These are phyloP conservation scores for Rosa multiflora DNA, from an alignment of 306 rosid genomes.

Conservation along the genomic window DNA sequence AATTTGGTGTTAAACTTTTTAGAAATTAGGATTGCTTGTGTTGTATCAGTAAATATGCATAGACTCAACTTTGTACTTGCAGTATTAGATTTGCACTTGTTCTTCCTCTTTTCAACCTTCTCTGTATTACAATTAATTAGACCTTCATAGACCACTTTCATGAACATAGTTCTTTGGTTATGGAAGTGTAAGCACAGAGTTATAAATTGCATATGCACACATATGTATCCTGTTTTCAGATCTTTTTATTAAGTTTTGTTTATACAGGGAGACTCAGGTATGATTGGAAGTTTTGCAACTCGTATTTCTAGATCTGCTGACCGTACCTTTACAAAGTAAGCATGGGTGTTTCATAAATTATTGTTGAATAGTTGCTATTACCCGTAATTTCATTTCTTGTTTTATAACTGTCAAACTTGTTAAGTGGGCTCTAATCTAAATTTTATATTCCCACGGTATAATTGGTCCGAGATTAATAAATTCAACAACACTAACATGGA, in stretches of 20 bases:
- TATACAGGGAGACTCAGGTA: constrained; percentile 67
- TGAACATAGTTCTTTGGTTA: no score
- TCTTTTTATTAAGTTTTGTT: constrained; percentile 8
- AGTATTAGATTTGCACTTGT: no score
- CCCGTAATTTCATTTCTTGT: neutral
- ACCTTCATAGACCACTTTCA: no score
- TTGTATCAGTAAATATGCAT: no score
- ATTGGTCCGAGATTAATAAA: neutral
- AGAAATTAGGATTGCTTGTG: no score
- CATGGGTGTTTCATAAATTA: constrained; percentile 9
- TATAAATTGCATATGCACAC: neutral
- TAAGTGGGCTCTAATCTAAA: neutral
- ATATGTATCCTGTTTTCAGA: constrained; percentile 5
- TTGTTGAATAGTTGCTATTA: constrained; percentile 14
- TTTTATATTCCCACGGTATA: neutral
- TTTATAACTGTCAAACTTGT: neutral
- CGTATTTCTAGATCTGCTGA: constrained; percentile 92
- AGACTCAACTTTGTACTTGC: no score
- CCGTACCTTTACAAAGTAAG: constrained; percentile 73
- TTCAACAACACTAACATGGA: neutral
- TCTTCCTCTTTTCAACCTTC: no score
- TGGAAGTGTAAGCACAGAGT: neutral
- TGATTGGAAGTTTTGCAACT: constrained; percentile 92
- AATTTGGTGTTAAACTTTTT: no score
- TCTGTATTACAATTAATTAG: no score